Percentiles rank a stretch among this genome's conserved stretches.
Evolutionary conservation across 352 stramenopile genomes (phyloP).

Genomic region (Phytophthora chlamydospora): DNA sequence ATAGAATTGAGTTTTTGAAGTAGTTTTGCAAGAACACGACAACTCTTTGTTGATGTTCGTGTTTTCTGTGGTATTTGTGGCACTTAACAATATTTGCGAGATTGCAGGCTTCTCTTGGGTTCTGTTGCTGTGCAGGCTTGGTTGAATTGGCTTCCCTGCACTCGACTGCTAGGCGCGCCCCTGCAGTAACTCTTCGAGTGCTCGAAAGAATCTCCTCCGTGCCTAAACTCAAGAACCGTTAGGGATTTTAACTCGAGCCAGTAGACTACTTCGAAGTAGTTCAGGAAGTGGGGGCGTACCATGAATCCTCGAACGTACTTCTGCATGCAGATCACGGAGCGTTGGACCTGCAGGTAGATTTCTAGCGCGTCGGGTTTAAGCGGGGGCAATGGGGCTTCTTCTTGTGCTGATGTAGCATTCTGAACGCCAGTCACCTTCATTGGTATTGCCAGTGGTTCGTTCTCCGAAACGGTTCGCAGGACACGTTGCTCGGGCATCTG

Average conservation of each 20-base stretch:
- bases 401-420: not conserved
- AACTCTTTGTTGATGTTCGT: no score
- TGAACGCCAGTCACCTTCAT: not conserved
- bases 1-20: constrained; percentile 66
- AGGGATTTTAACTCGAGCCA: not conserved
- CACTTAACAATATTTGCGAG: no score
- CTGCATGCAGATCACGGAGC: constrained; percentile 33
- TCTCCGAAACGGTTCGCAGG: constrained; percentile 11
- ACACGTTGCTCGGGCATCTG: not conserved
- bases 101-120: no score
- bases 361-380: constrained; percentile 23
- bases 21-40: constrained; percentile 35
- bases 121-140: no score
- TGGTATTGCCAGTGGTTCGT: constrained; percentile 1
- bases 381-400: not conserved
- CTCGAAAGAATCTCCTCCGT: constrained; percentile 25
- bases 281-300: constrained; percentile 14
- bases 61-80: no score
- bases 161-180: constrained; percentile 11
- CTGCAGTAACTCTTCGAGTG: constrained; percentile 29
- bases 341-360: constrained; percentile 34
- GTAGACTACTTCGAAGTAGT: no score
- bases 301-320: constrained; percentile 35
- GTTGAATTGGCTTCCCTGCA: no score
- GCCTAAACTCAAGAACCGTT: constrained; percentile 12